Evolutionary conservation across 1,284 basidiomycete species (phyloP), one percentile per base, ranked within the genome.

Genomic region (Ceratobasidium sp.): DNA sequence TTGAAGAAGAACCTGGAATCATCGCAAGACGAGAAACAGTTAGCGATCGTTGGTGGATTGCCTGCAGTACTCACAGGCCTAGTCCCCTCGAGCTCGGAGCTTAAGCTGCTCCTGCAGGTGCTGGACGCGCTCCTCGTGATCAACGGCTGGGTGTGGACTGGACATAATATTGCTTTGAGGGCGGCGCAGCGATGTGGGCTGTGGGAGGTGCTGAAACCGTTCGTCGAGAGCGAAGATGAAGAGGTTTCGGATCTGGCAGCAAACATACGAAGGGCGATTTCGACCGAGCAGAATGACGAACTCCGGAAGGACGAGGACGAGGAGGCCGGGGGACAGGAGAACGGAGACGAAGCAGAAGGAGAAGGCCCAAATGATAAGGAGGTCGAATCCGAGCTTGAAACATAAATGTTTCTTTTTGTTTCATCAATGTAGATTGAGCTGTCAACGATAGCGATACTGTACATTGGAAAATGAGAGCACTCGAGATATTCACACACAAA

Each of bases 291-390:
- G 36, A 56, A 45, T 19, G 50, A 67, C n/a, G 65, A 56, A 51
- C 14, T 54, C 33, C 6, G 36, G 11, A 11, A 41, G 4, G 11
- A 4, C 36, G n/a, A 44, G 51, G 41, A 11, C 24, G 65, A 67
- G 2, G 53, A 22, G 17, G 51, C 14, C 17, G 53, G 54, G 14
- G 53, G 56, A n/a, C 27, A 56, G 65, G 65, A 54, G 19, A 51
- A 67, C 29, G 27, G 24, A 5, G 60, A 5, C 2, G 76, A 0
- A 87, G 86, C 77, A 93, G 44, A 63, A 54, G 53, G 11, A 27
- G 2, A 62, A n/a, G 41, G n/a, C 9, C 44, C 45, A 8, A 17
- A 63, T 22, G 22, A 54, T 27, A 24, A 54, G 11, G 22, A 54
- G 6, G 36, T 11, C 11, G 11, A 41, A 41, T 11, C 11, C 11